phyloP scores from a whole-genome alignment of 352 stramenopile genomes.

The Pythium plurisporium region DNA sequence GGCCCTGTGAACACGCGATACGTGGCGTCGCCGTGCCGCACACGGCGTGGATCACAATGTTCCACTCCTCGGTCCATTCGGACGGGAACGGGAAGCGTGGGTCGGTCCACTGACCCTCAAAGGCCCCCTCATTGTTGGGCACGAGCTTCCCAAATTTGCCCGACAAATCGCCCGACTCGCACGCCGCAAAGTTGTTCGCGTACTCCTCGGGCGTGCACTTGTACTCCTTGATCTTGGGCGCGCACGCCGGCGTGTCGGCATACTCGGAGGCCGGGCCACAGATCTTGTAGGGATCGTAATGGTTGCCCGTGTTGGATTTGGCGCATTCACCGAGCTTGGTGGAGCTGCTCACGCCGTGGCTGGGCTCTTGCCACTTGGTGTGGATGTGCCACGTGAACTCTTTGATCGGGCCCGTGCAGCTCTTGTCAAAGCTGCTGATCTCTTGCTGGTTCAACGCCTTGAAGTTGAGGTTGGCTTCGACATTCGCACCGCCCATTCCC shows the following conservation, averaged over 20 bases:
- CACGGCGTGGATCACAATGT: slow-evolving; percentile 19
- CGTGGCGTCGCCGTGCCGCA: slow-evolving; percentile 14
- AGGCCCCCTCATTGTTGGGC: slow-evolving; percentile 1
- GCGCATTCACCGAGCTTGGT: slow-evolving; percentile 7
- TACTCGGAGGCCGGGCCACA: slow-evolving; percentile 25
- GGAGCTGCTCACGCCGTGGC: not conserved
- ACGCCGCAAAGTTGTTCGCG: not conserved
- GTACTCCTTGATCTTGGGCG: slow-evolving; percentile 6
- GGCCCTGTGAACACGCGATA: slow-evolving; percentile 5
- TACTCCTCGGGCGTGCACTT: slow-evolving; percentile 13
- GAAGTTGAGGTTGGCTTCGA: slow-evolving; percentile 21
- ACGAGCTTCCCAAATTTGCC: slow-evolving; percentile 21
- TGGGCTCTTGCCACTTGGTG: slow-evolving; percentile 12
- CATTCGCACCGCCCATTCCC: not conserved
- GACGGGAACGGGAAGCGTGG: not conserved
- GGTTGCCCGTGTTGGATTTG: slow-evolving; percentile 16
- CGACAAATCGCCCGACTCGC: slow-evolving; percentile 22
- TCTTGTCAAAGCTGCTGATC: slow-evolving; percentile 14
- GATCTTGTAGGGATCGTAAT: slow-evolving; percentile 21
- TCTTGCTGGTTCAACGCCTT: slow-evolving; percentile 1
- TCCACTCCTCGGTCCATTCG: slow-evolving; percentile 4
- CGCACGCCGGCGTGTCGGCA: slow-evolving; percentile 4
- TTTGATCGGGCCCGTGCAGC: slow-evolving; percentile 13
- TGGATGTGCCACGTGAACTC: slow-evolving; percentile 25
- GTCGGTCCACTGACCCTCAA: not conserved